Evolutionary conservation across 305 asterid genomes (phyloP), one percentile per base, ranked within the genome.

Genomic region (Solanum aculeatissimum): DNA sequence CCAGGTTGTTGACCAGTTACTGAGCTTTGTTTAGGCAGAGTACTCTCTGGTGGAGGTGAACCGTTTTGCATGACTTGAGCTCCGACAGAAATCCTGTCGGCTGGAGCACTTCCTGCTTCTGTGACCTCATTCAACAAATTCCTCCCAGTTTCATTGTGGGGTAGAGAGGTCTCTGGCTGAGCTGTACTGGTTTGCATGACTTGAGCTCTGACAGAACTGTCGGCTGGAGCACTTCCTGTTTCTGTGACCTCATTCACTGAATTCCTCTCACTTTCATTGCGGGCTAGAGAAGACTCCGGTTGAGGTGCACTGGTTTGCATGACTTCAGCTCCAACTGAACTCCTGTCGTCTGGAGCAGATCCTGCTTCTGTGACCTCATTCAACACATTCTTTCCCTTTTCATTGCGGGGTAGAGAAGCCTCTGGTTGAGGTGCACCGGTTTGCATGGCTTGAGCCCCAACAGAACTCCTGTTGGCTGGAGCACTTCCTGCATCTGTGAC

Each of bases 11-110:
- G 68, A 84, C 81, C 77, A 62, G 80, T 45, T 74, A 53, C 89
- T 70, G 25, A 80, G 49, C 35, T 63, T 49, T 85, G 78, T 25
- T 51, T 86, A 88, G 79, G 88, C 74, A 77, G 84, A 78, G 92
- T 84, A 78, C 87, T 90, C 83, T 88, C 89, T 66, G 83, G 91
- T 71, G 83, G 86, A 82, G 82, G 83, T 72, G 53, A 57, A 69
- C 70, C 65, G 2, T 35, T 43, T 14, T 43, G 57, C 80, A 43
- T 13, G 55, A 43, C 38, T 42, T 72, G 57, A 72, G 80, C 80
- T 72, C 57, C 14, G 38, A 72, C 38, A 43, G 57, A 43, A 72
- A 19, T 43, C 80, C 38, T 43, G 12, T 72, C 12, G 7, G 38
- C 19, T 70, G 78, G 78, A 70, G 78, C 51, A 38, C 16, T 40